phyloP scores from a whole-genome alignment of 306 rosid species.

The Boehmeria nivea region DNA sequence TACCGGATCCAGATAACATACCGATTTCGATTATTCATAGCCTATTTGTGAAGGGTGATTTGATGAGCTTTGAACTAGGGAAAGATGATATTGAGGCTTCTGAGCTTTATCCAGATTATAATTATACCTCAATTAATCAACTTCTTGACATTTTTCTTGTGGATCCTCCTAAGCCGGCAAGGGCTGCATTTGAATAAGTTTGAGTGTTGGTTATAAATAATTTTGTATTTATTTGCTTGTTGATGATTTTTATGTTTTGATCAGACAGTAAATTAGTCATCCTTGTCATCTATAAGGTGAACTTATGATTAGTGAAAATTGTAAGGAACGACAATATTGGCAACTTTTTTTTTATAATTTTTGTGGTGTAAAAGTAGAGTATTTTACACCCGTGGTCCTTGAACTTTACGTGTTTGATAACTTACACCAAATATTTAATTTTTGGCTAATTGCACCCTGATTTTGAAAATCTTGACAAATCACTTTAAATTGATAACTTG shows the following conservation, averaged over 20 bases:
- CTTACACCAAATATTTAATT: too few relatives aligned
- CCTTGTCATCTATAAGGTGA: too few relatives aligned
- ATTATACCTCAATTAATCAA: slow-evolving; percentile 25
- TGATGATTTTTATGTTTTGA: neutral
- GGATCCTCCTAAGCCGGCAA: slow-evolving; percentile 27
- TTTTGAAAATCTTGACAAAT: too few relatives aligned
- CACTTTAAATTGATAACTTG: too few relatives aligned
- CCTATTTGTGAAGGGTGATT: slow-evolving; percentile 30
- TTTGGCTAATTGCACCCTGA: too few relatives aligned
- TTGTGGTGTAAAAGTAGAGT: too few relatives aligned
- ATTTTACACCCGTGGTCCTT: too few relatives aligned
- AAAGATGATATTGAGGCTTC: slow-evolving; percentile 36
- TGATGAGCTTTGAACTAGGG: slow-evolving; percentile 21
- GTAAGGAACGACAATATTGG: too few relatives aligned
- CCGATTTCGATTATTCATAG: slow-evolving; percentile 33
- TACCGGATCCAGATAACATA: slow-evolving; percentile 31
- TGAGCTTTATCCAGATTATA: slow-evolving; percentile 25
- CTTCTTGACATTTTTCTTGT: slow-evolving; percentile 36
- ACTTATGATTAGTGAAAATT: too few relatives aligned
- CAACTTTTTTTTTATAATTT: too few relatives aligned
- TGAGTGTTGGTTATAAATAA: neutral
- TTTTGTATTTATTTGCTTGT: neutral
- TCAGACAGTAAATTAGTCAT: too few relatives aligned
- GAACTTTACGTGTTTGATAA: too few relatives aligned
- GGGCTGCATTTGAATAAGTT: slow-evolving; percentile 30